A percentile compares a stretch with the other conserved stretches of the same genome.
Conservation (phyloP, 345 rosid species). For the Conringia planisiliqua region DNA sequence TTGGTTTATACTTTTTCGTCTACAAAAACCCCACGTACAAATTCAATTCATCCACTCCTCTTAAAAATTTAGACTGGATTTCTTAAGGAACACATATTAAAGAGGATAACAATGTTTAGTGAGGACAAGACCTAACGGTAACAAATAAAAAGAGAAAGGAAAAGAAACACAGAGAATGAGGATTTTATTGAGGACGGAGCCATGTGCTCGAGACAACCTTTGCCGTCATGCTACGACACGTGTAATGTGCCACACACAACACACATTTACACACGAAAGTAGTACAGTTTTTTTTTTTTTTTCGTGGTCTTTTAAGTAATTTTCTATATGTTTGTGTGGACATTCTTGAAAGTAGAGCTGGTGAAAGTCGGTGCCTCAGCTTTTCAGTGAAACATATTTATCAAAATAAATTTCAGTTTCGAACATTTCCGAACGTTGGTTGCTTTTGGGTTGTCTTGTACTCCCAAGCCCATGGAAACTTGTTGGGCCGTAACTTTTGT, state of each 20-base stretch:
- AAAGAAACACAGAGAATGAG: background rate
- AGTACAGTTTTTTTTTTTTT: background rate
- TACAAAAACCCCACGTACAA: slow-evolving; percentile 7
- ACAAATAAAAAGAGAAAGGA: background rate
- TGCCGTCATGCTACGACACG: slow-evolving; percentile 39
- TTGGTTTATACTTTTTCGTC: background rate
- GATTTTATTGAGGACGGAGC: background rate
- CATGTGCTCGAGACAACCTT: slow-evolving; percentile 36
- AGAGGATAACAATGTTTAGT: background rate
- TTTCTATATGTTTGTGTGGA: slow-evolving; percentile 16
- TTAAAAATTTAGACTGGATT: background rate
- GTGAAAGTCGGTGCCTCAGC: slow-evolving; percentile 34
- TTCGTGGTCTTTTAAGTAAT: background rate
- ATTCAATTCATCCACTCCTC: slow-evolving; percentile 10
- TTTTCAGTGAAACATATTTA: slow-evolving; percentile 6
- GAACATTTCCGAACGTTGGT: slow-evolving; percentile 12
- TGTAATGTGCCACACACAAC: slow-evolving; percentile 17
- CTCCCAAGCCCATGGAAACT: slow-evolving; percentile 5
- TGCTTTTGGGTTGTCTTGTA: slow-evolving; percentile 9
- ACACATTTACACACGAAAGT: slow-evolving; percentile 12
- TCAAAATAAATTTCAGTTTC: background rate
- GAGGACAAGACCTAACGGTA: slow-evolving; percentile 26
- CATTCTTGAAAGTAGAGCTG: slow-evolving; percentile 28
- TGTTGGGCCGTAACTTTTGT: slow-evolving; percentile 9
- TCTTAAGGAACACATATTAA: background rate